Conservation (phyloP, 2,329 filamentous ascomycete species). For the Aureobasidium sp. region DNA sequence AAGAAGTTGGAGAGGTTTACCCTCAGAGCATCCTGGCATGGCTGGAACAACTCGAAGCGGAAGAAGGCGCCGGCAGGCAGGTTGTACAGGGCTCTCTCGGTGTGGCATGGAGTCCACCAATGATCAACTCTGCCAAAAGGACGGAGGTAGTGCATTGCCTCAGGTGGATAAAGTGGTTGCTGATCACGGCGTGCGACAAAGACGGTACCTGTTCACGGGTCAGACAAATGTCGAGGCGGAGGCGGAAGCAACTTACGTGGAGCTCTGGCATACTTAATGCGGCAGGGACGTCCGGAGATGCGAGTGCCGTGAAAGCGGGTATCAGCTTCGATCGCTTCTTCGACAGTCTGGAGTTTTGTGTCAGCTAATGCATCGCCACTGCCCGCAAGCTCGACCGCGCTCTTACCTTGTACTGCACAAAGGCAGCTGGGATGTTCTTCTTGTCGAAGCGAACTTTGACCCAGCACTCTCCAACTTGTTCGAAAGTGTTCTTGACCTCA, state of each 20-base stretch:
- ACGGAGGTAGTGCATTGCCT: slow-evolving; percentile 32
- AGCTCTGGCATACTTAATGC: slow-evolving; percentile 54
- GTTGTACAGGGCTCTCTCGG: slow-evolving; percentile 25
- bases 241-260: slow-evolving; percentile 42
- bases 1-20: slow-evolving; percentile 20
- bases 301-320: slow-evolving; percentile 46
- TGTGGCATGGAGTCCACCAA: slow-evolving; percentile 21
- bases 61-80: slow-evolving; percentile 27
- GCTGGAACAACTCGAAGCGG: slow-evolving; percentile 25
- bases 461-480: slow-evolving; percentile 50
- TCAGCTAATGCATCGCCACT: slow-evolving; percentile 19
- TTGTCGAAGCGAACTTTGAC: slow-evolving; percentile 57
- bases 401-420: slow-evolving; percentile 56
- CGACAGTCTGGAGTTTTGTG: slow-evolving; percentile 36
- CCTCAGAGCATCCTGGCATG: slow-evolving; percentile 24
- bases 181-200: slow-evolving; percentile 3
- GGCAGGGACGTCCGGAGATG: slow-evolving; percentile 33
- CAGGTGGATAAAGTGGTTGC: not conserved
- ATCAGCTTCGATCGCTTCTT: slow-evolving; percentile 44
- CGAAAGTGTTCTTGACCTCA: slow-evolving; percentile 49
- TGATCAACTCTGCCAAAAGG: slow-evolving; percentile 32
- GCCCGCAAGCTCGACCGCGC: slow-evolving; percentile 8
- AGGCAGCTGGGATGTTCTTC: slow-evolving; percentile 56
- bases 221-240: not conserved
- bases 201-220: slow-evolving; percentile 6